Percentiles rank a stretch among this genome's conserved stretches.
These are phyloP conservation scores for Neonectria ditissima DNA, from an alignment of 2,329 filamentous ascomycete genomes.

Conservation along the genomic window DNA sequence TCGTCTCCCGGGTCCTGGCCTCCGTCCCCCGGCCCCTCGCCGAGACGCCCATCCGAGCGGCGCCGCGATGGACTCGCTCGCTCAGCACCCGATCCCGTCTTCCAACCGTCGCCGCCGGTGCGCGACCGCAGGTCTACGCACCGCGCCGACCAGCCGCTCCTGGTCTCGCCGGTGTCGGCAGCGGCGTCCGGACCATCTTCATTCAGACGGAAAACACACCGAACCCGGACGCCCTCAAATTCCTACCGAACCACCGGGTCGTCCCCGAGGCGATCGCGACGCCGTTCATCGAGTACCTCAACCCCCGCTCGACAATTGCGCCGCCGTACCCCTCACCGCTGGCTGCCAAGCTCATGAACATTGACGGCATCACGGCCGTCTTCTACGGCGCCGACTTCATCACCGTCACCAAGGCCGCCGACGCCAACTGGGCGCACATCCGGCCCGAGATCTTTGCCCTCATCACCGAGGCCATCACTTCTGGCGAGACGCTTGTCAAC, in stretches of 20 bases:
- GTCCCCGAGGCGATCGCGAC: slow-evolving; percentile 79
- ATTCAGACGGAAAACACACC: slow-evolving; percentile 97
- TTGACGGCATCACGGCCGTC: slow-evolving; percentile 93
- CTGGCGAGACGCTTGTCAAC: slow-evolving; percentile 84
- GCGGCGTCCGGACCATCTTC: slow-evolving; percentile 81
- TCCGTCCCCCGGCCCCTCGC: slow-evolving; percentile 38
- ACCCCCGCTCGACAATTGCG: slow-evolving; percentile 86
- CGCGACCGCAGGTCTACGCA: slow-evolving; percentile 38
- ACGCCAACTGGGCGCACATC: slow-evolving; percentile 93
- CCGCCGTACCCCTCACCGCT: slow-evolving; percentile 92
- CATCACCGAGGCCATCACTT: slow-evolving; percentile 92
- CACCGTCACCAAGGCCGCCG: slow-evolving; percentile 90
- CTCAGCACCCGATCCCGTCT: slow-evolving; percentile 44
- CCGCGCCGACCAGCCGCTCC: slow-evolving; percentile 31
- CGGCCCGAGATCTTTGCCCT: slow-evolving; percentile 95
- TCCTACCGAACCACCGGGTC: slow-evolving; percentile 89
- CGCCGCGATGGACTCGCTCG: slow-evolving; percentile 45
- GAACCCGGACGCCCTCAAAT: slow-evolving; percentile 96
- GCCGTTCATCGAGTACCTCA: slow-evolving; percentile 91
- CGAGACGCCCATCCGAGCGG: slow-evolving; percentile 37
- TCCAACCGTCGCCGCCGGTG: slow-evolving; percentile 33
- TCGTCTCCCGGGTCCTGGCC: slow-evolving; percentile 41
- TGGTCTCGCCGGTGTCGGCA: slow-evolving; percentile 44
- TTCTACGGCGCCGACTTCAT: slow-evolving; percentile 98
- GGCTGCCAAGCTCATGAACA: slow-evolving; percentile 88